Evolutionary conservation across 805 yeast species (phyloP).

Genomic region (Teunomyces panamensis): DNA sequence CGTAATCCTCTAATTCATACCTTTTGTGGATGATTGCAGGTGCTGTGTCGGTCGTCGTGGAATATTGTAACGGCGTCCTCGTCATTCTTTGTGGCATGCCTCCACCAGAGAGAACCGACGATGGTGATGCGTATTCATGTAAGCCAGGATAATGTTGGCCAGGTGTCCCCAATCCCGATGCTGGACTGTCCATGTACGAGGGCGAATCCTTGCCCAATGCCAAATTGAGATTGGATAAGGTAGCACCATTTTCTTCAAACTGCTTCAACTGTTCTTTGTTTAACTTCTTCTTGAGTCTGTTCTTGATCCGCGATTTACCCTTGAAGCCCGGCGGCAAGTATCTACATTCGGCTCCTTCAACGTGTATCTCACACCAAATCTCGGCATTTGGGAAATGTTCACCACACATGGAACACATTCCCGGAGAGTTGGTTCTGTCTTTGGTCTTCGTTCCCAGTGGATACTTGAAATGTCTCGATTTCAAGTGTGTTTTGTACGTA

Average conservation of each 20-base stretch:
- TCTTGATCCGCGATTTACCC: conserved; percentile 44
- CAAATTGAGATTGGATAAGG: conserved; percentile 8
- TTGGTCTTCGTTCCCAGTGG: conserved; percentile 53
- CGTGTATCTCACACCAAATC: conserved; percentile 52
- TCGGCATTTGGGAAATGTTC: conserved; percentile 46
- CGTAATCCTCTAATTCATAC: conserved; percentile 22
- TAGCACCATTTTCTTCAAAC: conserved; percentile 11
- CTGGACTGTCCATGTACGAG: conserved; percentile 3
- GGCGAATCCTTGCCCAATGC: conserved; percentile 3
- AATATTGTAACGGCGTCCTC: conserved; percentile 1
- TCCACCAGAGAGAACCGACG: not conserved
- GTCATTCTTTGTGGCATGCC: not conserved
- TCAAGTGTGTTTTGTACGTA: conserved; percentile 56
- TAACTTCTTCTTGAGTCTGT: conserved; percentile 39
- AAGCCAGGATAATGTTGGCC: conserved; percentile 4
- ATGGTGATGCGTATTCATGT: conserved; percentile 1
- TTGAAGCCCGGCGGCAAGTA: conserved; percentile 42
- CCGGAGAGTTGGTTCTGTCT: conserved; percentile 41
- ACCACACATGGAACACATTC: conserved; percentile 56
- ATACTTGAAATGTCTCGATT: conserved; percentile 54
- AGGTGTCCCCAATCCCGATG: not conserved
- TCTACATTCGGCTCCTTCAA: conserved; percentile 49
- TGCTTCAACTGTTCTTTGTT: conserved; percentile 19
- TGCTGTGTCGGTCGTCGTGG: not conserved
- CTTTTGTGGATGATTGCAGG: not conserved